Evolutionary conservation across 768 basidiomycete species (phyloP), one percentile per base, ranked within the genome.

Genomic region (Chalciporus pseudorubinellus): DNA sequence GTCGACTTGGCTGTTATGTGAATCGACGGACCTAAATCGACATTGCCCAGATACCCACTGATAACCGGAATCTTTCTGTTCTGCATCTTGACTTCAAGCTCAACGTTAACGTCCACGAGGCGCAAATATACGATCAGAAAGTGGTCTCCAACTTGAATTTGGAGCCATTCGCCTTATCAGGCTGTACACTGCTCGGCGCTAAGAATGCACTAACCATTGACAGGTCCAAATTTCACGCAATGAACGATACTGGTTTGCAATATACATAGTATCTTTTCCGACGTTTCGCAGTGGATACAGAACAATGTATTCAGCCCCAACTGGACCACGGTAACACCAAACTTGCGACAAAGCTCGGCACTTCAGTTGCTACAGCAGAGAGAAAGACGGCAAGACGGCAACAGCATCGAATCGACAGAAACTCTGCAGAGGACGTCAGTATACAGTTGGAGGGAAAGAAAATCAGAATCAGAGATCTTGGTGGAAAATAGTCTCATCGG

Each of bases 401-500:
- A 31, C 33, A 34, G 16, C 33, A 7, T 24, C 20, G 33, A 12
- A 22, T 41, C 31, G 28, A 33, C 11, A 16, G 26, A 18, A 38
- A 19, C 21, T 38, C 39, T 45, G 48, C 44, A 20, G 19, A 41
- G 16, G 34, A 39, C 52, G 50, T 65, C 45, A 60, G 55, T 9
- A 4, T 50, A 39, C n/a, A 16, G 33, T 29, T 14, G 20, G 4
- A 13, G n/a, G 20, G 6, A 48, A 16, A 33, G 33, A 40, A 6
- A 40, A 43, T n/a, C 28, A 50, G 4, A 31, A 50, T 83, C 81
- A 83, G 82, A 79, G 82, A 84, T 83, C 82, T 83, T 82, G 82
- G 82, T 82, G 80, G 78, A 77, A 72, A 74, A 64, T 79, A 51
- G 74, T 81, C 81, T 83, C 82, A 83, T 81, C 58, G 78, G 74